phyloP scores from a whole-genome alignment of 2,329 filamentous ascomycete species.

The Eurotiales sp. region DNA sequence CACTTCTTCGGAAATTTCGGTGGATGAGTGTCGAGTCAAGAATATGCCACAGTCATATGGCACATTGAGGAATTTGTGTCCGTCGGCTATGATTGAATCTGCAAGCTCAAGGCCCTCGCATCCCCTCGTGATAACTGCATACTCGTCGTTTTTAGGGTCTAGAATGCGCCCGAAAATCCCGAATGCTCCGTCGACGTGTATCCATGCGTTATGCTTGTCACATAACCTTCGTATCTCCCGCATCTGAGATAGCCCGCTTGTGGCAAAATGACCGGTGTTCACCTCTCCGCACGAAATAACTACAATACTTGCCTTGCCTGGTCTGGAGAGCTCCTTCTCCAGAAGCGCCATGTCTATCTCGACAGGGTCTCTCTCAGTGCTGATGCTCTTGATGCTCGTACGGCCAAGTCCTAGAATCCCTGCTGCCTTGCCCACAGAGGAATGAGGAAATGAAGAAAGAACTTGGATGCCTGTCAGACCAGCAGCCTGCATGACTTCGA shows the following conservation, averaged over 20 bases:
- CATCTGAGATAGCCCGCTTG: slow-evolving; percentile 55
- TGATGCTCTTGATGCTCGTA: slow-evolving; percentile 60
- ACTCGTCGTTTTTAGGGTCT: slow-evolving; percentile 51
- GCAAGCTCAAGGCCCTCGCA: slow-evolving; percentile 70
- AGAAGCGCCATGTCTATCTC: slow-evolving; percentile 65
- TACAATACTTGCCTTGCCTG: slow-evolving; percentile 66
- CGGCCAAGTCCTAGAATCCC: slow-evolving; percentile 76
- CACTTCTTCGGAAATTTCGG: slow-evolving; percentile 54
- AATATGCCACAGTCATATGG: slow-evolving; percentile 94
- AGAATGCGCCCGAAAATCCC: slow-evolving; percentile 74
- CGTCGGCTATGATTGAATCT: slow-evolving; percentile 82
- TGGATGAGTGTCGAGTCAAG: slow-evolving; percentile 61
- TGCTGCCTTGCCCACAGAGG: slow-evolving; percentile 78
- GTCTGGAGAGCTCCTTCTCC: slow-evolving; percentile 54
- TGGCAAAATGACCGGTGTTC: slow-evolving; percentile 81
- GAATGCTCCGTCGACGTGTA: slow-evolving; percentile 89
- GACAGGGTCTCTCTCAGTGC: slow-evolving; percentile 53
- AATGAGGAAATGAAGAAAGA: slow-evolving; percentile 78
- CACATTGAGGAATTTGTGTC: slow-evolving; percentile 90
- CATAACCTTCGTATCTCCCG: slow-evolving; percentile 63
- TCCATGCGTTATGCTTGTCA: slow-evolving; percentile 72
- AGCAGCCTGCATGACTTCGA: slow-evolving; percentile 61
- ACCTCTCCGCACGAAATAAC: slow-evolving; percentile 83
- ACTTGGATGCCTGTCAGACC: slow-evolving; percentile 68
- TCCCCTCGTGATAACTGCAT: slow-evolving; percentile 48